Percentiles rank a stretch among this genome's conserved stretches.
phyloP scores from a whole-genome alignment of 2,329 filamentous ascomycete genomes.

The Chrysoporthe austroafricana region DNA sequence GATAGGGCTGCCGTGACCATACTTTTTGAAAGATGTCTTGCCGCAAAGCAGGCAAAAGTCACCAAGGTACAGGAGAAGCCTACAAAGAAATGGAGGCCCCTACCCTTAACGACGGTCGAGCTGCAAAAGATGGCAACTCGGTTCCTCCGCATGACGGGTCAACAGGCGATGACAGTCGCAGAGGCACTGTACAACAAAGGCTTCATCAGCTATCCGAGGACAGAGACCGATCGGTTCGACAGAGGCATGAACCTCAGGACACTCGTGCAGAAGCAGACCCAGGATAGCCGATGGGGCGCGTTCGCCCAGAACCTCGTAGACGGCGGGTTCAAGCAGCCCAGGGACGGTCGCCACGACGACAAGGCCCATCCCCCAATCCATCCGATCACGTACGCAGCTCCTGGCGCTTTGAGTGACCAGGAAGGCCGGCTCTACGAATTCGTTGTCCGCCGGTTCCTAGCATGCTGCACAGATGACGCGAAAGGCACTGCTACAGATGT shows the following conservation, averaged over 20 bases:
- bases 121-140: constrained; percentile 93
- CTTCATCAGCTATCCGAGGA: constrained; percentile 96
- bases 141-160: constrained; percentile 87
- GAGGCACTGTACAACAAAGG: constrained; percentile 91
- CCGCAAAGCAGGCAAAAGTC: constrained; percentile 76
- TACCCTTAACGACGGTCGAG: constrained; percentile 94
- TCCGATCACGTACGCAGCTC: constrained; percentile 81
- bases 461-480: constrained; percentile 94
- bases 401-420: constrained; percentile 63
- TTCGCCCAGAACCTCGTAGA: constrained; percentile 78
- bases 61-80: constrained; percentile 87
- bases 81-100: constrained; percentile 89
- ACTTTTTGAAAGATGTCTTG: constrained; percentile 83
- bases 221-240: constrained; percentile 96
- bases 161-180: constrained; percentile 85
- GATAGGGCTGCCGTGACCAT: constrained; percentile 81
- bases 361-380: constrained; percentile 98
- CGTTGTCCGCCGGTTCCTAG: constrained; percentile 86
- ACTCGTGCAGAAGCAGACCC: constrained; percentile 82
- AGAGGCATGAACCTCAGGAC: constrained; percentile 81
- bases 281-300: constrained; percentile 74
- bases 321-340: constrained; percentile 79
- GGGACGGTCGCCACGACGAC: constrained; percentile 86
- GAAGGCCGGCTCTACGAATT: constrained; percentile 90
- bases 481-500: constrained; percentile 84